Percentiles rank a stretch among this genome's conserved stretches.
Evolutionary conservation across 805 yeast species (phyloP).

Genomic region (Lachancea nothofagi): DNA sequence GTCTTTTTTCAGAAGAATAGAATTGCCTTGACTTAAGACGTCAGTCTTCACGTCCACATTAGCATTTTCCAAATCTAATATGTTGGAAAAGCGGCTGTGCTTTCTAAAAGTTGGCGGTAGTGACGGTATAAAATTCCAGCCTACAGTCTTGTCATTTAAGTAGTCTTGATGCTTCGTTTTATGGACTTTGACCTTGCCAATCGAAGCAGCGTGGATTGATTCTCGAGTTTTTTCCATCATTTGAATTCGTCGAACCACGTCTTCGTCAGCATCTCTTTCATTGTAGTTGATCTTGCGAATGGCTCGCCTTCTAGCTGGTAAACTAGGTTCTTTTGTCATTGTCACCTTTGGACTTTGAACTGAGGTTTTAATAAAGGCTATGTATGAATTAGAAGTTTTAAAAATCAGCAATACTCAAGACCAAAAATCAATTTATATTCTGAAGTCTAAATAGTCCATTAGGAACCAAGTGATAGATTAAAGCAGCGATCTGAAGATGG

Average conservation of each 20-base stretch:
- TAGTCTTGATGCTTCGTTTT: conserved; percentile 22
- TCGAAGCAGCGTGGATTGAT: conserved; percentile 1
- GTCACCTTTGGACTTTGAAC: neutral
- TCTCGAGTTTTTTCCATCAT: conserved; percentile 14
- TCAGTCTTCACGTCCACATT: conserved; percentile 29
- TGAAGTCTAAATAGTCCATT: neutral
- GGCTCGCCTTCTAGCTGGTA: conserved; percentile 16
- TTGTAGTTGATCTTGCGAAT: conserved; percentile 24
- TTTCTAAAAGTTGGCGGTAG: conserved; percentile 29
- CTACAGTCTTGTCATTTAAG: conserved; percentile 19
- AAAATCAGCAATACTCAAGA: neutral
- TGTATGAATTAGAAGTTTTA: neutral
- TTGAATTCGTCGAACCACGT: conserved; percentile 20
- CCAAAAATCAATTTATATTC: neutral
- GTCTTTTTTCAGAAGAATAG: conserved; percentile 23
- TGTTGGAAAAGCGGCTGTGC: conserved; percentile 33
- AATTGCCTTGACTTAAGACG: conserved; percentile 19
- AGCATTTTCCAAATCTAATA: conserved; percentile 38
- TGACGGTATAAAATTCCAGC: conserved; percentile 32
- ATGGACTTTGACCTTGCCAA: conserved; percentile 1
- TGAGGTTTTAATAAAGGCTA: neutral
- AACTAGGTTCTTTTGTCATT: conserved; percentile 1
- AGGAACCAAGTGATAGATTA: neutral
- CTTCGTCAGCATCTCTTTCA: conserved; percentile 27
- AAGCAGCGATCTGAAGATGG: too few relatives aligned